Conservation (phyloP, 1,284 basidiomycete genomes). For the Ustilago shanxiensis region DNA sequence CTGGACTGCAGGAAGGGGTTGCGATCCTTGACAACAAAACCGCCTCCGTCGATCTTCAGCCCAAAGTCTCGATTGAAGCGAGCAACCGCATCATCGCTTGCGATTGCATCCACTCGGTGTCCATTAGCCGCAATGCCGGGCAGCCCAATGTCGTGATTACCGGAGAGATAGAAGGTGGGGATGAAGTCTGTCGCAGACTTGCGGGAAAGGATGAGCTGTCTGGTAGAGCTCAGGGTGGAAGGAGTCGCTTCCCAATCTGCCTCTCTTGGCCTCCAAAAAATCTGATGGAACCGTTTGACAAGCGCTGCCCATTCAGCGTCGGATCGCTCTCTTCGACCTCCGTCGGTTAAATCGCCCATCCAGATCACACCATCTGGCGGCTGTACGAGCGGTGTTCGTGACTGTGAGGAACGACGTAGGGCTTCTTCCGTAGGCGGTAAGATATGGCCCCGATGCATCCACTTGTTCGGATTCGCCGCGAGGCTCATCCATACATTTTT, state of each 20-base stretch:
- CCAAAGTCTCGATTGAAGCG: slow-evolving; percentile 39
- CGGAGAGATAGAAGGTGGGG: slow-evolving; percentile 50
- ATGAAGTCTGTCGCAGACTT: slow-evolving; percentile 31
- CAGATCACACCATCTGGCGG: slow-evolving; percentile 52
- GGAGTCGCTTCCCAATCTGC: slow-evolving; percentile 32
- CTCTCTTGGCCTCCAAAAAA: slow-evolving; percentile 42
- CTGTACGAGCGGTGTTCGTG: slow-evolving; percentile 13
- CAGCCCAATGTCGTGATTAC: slow-evolving; percentile 63
- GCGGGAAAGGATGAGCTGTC: slow-evolving; percentile 26
- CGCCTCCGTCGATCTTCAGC: slow-evolving; percentile 32
- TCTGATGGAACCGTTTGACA: slow-evolving; percentile 36
- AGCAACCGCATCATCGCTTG: slow-evolving; percentile 32
- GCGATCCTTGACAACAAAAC: slow-evolving; percentile 34
- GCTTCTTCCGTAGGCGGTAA: slow-evolving; percentile 12
- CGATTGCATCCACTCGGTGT: slow-evolving; percentile 18
- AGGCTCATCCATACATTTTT: slow-evolving; percentile 47
- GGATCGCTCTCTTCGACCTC: slow-evolving; percentile 33
- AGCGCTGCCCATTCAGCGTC: slow-evolving; percentile 29
- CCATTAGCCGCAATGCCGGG: slow-evolving; percentile 22
- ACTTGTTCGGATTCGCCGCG: slow-evolving; percentile 45
- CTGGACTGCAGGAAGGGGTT: slow-evolving; percentile 13
- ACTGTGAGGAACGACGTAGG: background rate
- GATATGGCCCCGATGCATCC: slow-evolving; percentile 29
- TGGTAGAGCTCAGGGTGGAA: slow-evolving; percentile 24
- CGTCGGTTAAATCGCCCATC: slow-evolving; percentile 58